These are phyloP conservation scores for Arachis hypogaea DNA, from an alignment of 306 rosid genomes.

Conservation along the genomic window DNA sequence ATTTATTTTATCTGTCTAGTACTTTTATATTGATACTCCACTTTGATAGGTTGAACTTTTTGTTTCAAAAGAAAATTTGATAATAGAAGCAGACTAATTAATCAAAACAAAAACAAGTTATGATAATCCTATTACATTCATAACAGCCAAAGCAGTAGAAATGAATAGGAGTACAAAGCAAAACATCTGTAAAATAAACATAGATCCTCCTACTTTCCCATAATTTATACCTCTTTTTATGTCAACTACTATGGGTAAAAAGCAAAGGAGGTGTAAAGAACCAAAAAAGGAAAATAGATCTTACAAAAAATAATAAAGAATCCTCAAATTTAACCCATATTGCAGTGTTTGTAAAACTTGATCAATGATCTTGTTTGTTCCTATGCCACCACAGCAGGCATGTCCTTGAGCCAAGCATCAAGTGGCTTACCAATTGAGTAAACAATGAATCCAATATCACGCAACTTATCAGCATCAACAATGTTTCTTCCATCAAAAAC, in stretches of 20 bases:
- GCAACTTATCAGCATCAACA: slow-evolving; percentile 62
- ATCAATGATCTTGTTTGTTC: slow-evolving; percentile 35
- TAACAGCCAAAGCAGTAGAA: slow-evolving; percentile 35
- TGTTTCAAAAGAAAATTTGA: neutral
- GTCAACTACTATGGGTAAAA: slow-evolving; percentile 48
- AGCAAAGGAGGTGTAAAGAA: slow-evolving; percentile 31
- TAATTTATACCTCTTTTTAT: slow-evolving; percentile 42
- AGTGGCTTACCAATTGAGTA: slow-evolving; percentile 94
- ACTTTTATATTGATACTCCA: no score
- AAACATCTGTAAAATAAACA: slow-evolving; percentile 33
- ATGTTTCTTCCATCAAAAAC: slow-evolving; percentile 89
- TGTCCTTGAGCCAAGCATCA: slow-evolving; percentile 93
- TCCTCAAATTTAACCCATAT: slow-evolving; percentile 41
- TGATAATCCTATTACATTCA: slow-evolving; percentile 48
- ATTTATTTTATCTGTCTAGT: no score
- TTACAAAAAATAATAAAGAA: slow-evolving; percentile 52
- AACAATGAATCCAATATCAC: slow-evolving; percentile 91
- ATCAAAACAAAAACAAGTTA: slow-evolving; percentile 48
- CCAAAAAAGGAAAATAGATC: slow-evolving; percentile 14
- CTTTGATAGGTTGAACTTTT: no score
- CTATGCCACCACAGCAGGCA: slow-evolving; percentile 96
- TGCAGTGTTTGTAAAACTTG: slow-evolving; percentile 31
- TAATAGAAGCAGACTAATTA: slow-evolving; percentile 39
- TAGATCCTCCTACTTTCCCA: slow-evolving; percentile 53
- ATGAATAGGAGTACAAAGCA: slow-evolving; percentile 46